phyloP scores from a whole-genome alignment of 1,139 yeast genomes.

The Blastobotrys illinoisensis region DNA sequence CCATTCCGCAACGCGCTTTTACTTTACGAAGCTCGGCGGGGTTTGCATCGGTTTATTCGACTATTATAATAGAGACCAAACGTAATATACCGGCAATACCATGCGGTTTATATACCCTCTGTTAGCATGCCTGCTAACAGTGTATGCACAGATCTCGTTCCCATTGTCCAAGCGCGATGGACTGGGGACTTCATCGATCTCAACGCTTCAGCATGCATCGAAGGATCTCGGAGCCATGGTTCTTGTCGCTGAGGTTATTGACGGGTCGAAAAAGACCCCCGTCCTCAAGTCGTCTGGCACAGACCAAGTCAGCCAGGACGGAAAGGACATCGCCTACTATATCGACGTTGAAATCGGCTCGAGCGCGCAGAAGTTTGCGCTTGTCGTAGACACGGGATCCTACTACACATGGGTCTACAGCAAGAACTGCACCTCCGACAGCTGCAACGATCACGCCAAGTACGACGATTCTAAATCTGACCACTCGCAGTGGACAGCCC shows the following conservation, averaged over 20 bases:
- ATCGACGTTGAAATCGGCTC: slow-evolving; percentile 27
- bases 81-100: background rate
- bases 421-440: slow-evolving; percentile 41
- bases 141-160: background rate
- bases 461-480: slow-evolving; percentile 29
- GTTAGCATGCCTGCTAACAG: background rate
- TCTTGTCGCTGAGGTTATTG: slow-evolving; percentile 17
- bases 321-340: slow-evolving; percentile 30
- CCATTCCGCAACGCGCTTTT: background rate
- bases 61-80: too few species aligned
- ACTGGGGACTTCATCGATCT: background rate
- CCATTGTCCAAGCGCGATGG: background rate
- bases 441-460: slow-evolving; percentile 39
- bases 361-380: slow-evolving; percentile 38
- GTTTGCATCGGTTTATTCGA: too few species aligned
- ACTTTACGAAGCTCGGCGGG: background rate
- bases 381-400: slow-evolving; percentile 62
- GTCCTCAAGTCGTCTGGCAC: slow-evolving; percentile 9
- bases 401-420: slow-evolving; percentile 62
- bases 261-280: slow-evolving; percentile 4
- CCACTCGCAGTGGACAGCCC: slow-evolving; percentile 22
- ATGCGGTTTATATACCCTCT: background rate
- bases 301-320: slow-evolving; percentile 23
- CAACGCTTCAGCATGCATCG: background rate
- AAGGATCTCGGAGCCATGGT: slow-evolving; percentile 11